Conservation (phyloP, 441 rosid species). For the Raphanus hybrid region DNA sequence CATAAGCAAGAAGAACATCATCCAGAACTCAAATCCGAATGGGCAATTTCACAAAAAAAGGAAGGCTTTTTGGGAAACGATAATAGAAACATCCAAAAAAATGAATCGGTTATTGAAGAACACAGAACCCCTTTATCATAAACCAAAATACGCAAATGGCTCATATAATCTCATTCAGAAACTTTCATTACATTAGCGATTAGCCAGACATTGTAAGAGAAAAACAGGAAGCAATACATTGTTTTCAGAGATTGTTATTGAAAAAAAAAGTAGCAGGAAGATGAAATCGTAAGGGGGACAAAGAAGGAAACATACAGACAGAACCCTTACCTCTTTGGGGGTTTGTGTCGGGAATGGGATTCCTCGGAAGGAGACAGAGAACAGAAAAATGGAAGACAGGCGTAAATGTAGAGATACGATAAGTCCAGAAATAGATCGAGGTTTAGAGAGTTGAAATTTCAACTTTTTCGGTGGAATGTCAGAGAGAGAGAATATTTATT, state of each 20-base stretch:
- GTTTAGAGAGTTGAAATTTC: conserved; percentile 31
- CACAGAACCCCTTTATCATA: not conserved
- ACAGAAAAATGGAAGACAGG: conserved; percentile 8
- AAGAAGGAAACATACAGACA: conserved; percentile 2
- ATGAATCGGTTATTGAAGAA: not conserved
- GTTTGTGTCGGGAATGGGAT: conserved; percentile 30
- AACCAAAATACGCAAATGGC: not conserved
- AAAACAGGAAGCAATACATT: no score
- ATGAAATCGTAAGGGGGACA: conserved; percentile 5
- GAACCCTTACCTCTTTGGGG: conserved; percentile 8
- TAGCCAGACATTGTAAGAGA: no score
- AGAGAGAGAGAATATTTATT: conserved; percentile 21
- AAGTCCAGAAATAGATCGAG: conserved; percentile 18
- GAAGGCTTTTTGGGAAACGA: not conserved
- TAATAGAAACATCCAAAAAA: not conserved
- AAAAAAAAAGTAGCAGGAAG: not conserved
- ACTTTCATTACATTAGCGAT: not conserved
- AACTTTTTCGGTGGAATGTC: conserved; percentile 38
- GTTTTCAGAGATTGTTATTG: not conserved
- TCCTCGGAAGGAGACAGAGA: conserved; percentile 33
- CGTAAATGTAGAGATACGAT: conserved; percentile 13
- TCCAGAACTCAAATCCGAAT: not conserved
- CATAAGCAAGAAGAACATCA: conserved; percentile 13
- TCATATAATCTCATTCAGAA: not conserved
- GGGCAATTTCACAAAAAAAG: not conserved